These are phyloP conservation scores for Xylaria multiplex DNA, from an alignment of 2,329 filamentous ascomycete species.

Conservation along the genomic window DNA sequence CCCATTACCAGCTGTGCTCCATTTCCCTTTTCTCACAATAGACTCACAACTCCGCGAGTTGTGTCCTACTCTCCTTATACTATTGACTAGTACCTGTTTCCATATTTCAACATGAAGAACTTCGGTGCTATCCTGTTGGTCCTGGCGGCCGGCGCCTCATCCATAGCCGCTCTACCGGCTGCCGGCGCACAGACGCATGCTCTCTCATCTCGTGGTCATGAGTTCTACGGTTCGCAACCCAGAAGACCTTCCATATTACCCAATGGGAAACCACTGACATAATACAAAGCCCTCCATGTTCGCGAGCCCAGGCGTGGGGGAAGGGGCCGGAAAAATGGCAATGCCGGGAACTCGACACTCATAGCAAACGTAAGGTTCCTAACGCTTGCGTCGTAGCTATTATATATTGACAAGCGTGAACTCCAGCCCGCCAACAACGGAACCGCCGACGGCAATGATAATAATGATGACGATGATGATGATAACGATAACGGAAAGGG, in stretches of 20 bases:
- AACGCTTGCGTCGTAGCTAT: neutral
- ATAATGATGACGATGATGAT: slow-evolving; percentile 3
- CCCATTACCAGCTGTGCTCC: slow-evolving; percentile 45
- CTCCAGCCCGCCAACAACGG: slow-evolving; percentile 35
- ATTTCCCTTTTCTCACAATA: slow-evolving; percentile 33
- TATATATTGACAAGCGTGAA: slow-evolving; percentile 9
- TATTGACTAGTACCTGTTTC: slow-evolving; percentile 38
- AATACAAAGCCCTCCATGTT: slow-evolving; percentile 36
- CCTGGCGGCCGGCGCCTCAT: slow-evolving; percentile 50
- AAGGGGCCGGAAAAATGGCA: slow-evolving; percentile 14
- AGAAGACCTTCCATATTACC: neutral
- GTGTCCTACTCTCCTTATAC: slow-evolving; percentile 29
- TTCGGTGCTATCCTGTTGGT: slow-evolving; percentile 51
- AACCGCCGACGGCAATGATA: slow-evolving; percentile 22
- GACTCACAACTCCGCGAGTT: slow-evolving; percentile 34
- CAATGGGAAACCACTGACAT: slow-evolving; percentile 22
- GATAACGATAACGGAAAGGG: neutral
- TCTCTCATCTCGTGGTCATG: slow-evolving; percentile 31
- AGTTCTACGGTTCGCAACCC: slow-evolving; percentile 28
- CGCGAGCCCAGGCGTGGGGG: slow-evolving; percentile 35
- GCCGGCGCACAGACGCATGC: slow-evolving; percentile 13
- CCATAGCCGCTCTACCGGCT: slow-evolving; percentile 48
- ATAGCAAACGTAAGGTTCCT: slow-evolving; percentile 14
- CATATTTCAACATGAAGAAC: slow-evolving; percentile 53
- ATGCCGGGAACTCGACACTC: slow-evolving; percentile 25